These are phyloP conservation scores for Brassica napus DNA, from an alignment of 345 rosid genomes.

Conservation along the genomic window Da-Ae NC_063437.1:20400001-20400500, in stretches of 20 bases:
- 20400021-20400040: no score
- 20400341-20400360: constrained; percentile 2
- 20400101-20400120: background rate
- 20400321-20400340: constrained; percentile 1
- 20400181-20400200: background rate
- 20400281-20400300: background rate
- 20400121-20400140: background rate
- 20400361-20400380: background rate
- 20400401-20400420: background rate
- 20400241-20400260: background rate
- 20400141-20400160: background rate
- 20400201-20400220: background rate
- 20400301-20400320: background rate
- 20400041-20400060: background rate
- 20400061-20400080: background rate
- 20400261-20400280: background rate
- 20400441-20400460: background rate
- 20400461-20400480: background rate
- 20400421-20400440: background rate
- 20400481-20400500: background rate
- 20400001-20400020: no score
- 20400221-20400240: background rate
- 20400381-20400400: background rate
- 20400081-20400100: background rate
- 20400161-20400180: background rate